Conservation (phyloP, 2,329 filamentous ascomycete genomes). For the Aureobasidium leucospermi region DNA sequence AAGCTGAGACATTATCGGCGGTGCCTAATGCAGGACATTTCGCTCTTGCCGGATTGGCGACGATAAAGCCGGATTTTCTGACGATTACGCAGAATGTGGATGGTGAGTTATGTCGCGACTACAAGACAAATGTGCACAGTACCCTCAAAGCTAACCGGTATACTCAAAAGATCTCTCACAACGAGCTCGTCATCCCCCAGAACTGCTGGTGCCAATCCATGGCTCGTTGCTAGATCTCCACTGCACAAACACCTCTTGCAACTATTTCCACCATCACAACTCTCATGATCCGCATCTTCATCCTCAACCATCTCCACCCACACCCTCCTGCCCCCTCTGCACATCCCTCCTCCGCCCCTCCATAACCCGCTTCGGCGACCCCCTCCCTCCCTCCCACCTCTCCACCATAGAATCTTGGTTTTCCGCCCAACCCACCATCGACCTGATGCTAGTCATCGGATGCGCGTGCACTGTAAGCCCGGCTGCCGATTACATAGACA, state of each 20-base stretch:
- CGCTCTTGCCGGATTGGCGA: neutral
- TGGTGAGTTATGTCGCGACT: neutral
- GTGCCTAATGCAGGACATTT: constrained; percentile 1
- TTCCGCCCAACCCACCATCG: neutral
- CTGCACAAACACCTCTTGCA: neutral
- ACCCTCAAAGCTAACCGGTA: neutral
- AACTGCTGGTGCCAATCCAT: neutral
- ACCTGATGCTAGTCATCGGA: constrained; percentile 1
- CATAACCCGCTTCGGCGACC: neutral
- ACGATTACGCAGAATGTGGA: neutral
- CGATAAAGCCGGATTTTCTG: neutral
- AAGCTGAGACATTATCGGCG: neutral
- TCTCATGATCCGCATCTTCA: neutral
- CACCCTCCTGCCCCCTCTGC: neutral
- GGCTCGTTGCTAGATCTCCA: neutral
- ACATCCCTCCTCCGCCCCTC: neutral
- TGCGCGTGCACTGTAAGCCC: neutral
- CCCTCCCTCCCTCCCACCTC: neutral
- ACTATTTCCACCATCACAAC: neutral
- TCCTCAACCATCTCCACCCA: neutral
- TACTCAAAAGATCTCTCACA: neutral
- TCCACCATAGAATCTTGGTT: neutral
- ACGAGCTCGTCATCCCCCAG: neutral
- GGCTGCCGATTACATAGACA: too few species aligned
- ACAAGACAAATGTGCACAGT: too few species aligned